Percentiles rank a stretch among this genome's conserved stretches.
Evolutionary conservation across 1,284 basidiomycete genomes (phyloP).

Genomic region (Ustilago nuda): DNA sequence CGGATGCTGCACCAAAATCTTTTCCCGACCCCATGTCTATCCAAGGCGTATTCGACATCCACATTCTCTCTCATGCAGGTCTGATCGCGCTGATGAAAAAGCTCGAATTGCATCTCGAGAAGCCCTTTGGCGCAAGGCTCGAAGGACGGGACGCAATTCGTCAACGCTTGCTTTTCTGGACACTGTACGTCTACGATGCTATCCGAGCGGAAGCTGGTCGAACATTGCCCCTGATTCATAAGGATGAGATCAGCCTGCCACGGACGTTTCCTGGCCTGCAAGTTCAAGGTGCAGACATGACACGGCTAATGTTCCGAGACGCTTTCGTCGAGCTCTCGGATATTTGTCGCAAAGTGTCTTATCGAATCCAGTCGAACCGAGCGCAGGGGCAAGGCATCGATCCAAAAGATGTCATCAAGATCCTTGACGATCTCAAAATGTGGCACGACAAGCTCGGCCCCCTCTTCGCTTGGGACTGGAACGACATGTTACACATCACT

Average conservation of each 20-base stretch:
- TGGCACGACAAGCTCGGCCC: slow-evolving; percentile 27
- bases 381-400: slow-evolving; percentile 26
- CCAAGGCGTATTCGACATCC: slow-evolving; percentile 32
- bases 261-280: neutral
- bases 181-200: slow-evolving; percentile 44
- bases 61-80: slow-evolving; percentile 32
- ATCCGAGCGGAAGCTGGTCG: slow-evolving; percentile 38
- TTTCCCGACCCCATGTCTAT: slow-evolving; percentile 36
- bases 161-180: slow-evolving; percentile 38
- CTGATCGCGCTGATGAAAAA: slow-evolving; percentile 37
- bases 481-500: slow-evolving; percentile 45
- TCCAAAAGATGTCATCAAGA: slow-evolving; percentile 11
- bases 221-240: slow-evolving; percentile 20
- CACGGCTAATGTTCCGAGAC: slow-evolving; percentile 20
- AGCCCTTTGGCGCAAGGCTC: slow-evolving; percentile 29
- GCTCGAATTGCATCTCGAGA: slow-evolving; percentile 35
- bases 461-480: slow-evolving; percentile 33
- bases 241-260: slow-evolving; percentile 23
- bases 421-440: slow-evolving; percentile 24
- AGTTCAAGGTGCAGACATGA: neutral
- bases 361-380: slow-evolving; percentile 16
- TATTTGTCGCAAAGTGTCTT: slow-evolving; percentile 25
- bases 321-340: slow-evolving; percentile 26
- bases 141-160: slow-evolving; percentile 31
- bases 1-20: slow-evolving; percentile 14